phyloP scores from a whole-genome alignment of 768 basidiomycete species.

The Panaeolus papilionaceus region DNA sequence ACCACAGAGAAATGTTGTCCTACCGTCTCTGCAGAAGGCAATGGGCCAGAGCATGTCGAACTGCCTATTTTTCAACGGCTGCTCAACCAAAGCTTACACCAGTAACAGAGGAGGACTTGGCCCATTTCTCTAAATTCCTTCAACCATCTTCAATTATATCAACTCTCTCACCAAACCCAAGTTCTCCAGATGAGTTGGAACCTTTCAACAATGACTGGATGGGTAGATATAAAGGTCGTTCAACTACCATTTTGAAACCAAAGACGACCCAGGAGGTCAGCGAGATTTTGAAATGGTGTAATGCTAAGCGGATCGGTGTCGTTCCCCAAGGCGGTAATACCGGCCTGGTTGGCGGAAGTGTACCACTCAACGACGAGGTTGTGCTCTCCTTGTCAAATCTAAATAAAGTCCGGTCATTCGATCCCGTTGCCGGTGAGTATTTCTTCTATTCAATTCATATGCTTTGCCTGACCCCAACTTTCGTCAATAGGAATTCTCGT shows the following conservation, averaged over 20 bases:
- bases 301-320: conserved; percentile 79
- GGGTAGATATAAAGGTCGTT: conserved; percentile 89
- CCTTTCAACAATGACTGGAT: conserved; percentile 95
- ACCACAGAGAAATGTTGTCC: conserved; percentile 24
- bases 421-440: conserved; percentile 76
- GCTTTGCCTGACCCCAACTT: conserved; percentile 20
- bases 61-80: conserved; percentile 31
- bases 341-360: conserved; percentile 94
- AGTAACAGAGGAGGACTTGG: conserved; percentile 63
- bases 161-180: conserved; percentile 58
- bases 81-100: conserved; percentile 45
- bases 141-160: conserved; percentile 70
- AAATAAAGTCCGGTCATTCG: conserved; percentile 82
- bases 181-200: conserved; percentile 68
- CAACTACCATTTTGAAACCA: conserved; percentile 88
- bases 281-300: conserved; percentile 87
- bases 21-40: conserved; percentile 31
- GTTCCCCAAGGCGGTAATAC: conserved; percentile 99
- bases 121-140: conserved; percentile 71
- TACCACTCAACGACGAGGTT: conserved; percentile 88
- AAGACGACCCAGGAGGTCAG: conserved; percentile 88
- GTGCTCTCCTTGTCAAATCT: conserved; percentile 86
- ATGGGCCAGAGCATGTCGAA: conserved; percentile 25
- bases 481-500: conserved; percentile 75
- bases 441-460: conserved; percentile 23